Evolutionary conservation across 768 basidiomycete genomes (phyloP), one percentile per base, ranked within the genome.

Genomic region (Tylopilus sp.): DNA sequence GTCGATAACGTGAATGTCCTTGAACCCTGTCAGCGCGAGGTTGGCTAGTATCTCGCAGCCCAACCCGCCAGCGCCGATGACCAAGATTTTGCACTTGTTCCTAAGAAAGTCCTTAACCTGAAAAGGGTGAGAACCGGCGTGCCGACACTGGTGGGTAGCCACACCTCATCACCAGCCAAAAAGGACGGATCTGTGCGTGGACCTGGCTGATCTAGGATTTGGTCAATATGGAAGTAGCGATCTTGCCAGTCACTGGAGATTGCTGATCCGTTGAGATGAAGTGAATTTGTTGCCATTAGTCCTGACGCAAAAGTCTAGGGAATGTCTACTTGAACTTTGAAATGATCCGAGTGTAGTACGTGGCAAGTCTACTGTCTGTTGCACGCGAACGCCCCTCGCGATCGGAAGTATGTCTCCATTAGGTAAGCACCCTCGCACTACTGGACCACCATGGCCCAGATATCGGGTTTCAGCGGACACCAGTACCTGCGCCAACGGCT

Each of bases 1-100:
- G 78, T 99, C 97, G 67, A 99, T 98, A 55, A 99, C 95, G 77
- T 98, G 93, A 60, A 98, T 97, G 65, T 98, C 91, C 72, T 89
- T 91, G 84, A 98, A 99, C 24, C 97, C 97, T 41, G 92, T 89
- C 60, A 98, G 73, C 22, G 97, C 96, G 45, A 99, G 82, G 72
- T 98, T 97, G 54, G 95, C 90, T 37, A 99, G 78, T 60, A 98
- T 98, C 77, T 99, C 97, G 72, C 89, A 99, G 12, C 97, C 97
- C 37, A 99, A 76, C 51, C 97, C 97, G 30, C 97, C 97, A 26
- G 97, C 97, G 29, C 97, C 97, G 63, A 99, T 98, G 58, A 98
- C 96, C 38, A 98, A 82, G 61, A 98, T 88, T 77, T 97, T 98
- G 68, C 88, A 87, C 56, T 87, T 74, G 42, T 83, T 79, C 48